Evolutionary conservation across 2,329 filamentous ascomycete species (phyloP).

Genomic region (Trichoderma sp.): DNA sequence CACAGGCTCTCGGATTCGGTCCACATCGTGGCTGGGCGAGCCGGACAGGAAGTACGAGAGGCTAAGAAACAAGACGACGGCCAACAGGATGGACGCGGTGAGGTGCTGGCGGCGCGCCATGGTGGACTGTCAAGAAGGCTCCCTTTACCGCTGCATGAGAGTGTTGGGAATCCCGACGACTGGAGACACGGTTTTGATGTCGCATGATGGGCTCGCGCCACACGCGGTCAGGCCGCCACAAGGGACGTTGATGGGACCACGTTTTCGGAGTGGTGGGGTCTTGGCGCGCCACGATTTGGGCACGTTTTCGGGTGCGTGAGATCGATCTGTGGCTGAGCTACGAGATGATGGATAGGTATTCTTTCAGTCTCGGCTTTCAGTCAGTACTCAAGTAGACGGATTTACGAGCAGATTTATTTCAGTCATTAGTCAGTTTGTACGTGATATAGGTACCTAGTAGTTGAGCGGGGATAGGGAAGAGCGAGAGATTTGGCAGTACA

Average conservation of each 20-base stretch:
- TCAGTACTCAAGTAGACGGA: no score
- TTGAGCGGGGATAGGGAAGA: no score
- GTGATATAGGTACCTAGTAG: no score
- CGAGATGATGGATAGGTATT: no score
- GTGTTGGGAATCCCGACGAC: not conserved
- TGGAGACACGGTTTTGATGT: constrained; percentile 3
- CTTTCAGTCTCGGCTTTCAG: no score
- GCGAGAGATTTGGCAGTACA: no score
- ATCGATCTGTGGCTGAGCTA: not conserved
- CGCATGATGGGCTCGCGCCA: constrained; percentile 14
- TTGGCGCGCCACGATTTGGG: not conserved
- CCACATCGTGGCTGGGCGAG: constrained; percentile 9
- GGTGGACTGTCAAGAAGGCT: constrained; percentile 24
- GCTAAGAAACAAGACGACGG: constrained; percentile 54
- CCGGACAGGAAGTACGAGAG: constrained; percentile 59
- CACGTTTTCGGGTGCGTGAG: not conserved
- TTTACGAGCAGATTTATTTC: no score
- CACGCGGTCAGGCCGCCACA: constrained; percentile 8
- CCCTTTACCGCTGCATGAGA: constrained; percentile 1
- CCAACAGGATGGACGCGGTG: constrained; percentile 51
- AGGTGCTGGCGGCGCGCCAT: constrained; percentile 56
- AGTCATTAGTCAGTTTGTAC: no score
- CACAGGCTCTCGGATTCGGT: constrained; percentile 20
- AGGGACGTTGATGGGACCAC: constrained; percentile 4
- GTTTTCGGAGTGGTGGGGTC: not conserved